A percentile compares a stretch with the other conserved stretches of the same genome.
Conservation (phyloP, 1,284 basidiomycete species). For the Chondrostereum purpureum region DNA sequence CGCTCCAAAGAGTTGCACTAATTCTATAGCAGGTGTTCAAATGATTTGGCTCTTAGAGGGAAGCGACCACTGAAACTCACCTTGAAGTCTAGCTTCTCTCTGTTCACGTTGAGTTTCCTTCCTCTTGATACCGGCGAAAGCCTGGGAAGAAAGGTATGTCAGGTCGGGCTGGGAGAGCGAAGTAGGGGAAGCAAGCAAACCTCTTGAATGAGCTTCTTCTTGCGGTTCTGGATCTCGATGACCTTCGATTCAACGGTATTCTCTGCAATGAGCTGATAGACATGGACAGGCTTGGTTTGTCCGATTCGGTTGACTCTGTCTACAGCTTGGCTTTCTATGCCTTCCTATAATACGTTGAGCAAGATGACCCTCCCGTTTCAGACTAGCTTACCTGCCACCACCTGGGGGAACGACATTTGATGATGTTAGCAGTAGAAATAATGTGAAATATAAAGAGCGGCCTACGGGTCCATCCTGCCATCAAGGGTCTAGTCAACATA, state of each 20-base stretch:
- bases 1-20: conserved; percentile 54
- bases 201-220: conserved; percentile 67
- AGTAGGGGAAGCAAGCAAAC: conserved; percentile 36
- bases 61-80: conserved; percentile 28
- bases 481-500: background rate
- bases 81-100: conserved; percentile 70
- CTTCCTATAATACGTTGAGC: conserved; percentile 43
- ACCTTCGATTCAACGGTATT: conserved; percentile 83
- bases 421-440: conserved; percentile 3
- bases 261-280: conserved; percentile 85
- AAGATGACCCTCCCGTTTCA: background rate
- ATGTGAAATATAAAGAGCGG: conserved; percentile 15
- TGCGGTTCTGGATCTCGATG: conserved; percentile 78
- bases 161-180: background rate
- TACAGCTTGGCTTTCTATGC: conserved; percentile 86
- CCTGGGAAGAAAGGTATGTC: conserved; percentile 32
- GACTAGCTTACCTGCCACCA: conserved; percentile 59
- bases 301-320: conserved; percentile 73
- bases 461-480: conserved; percentile 78
- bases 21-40: conserved; percentile 26
- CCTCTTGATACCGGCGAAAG: conserved; percentile 71
- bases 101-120: conserved; percentile 65
- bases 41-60: conserved; percentile 15
- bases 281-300: conserved; percentile 74
- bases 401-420: conserved; percentile 25